Percentiles rank a stretch among this genome's conserved stretches.
These are phyloP conservation scores for Hypoxylon intermedium DNA, from an alignment of 495 filamentous ascomycete genomes.

Conservation along the genomic window DNA sequence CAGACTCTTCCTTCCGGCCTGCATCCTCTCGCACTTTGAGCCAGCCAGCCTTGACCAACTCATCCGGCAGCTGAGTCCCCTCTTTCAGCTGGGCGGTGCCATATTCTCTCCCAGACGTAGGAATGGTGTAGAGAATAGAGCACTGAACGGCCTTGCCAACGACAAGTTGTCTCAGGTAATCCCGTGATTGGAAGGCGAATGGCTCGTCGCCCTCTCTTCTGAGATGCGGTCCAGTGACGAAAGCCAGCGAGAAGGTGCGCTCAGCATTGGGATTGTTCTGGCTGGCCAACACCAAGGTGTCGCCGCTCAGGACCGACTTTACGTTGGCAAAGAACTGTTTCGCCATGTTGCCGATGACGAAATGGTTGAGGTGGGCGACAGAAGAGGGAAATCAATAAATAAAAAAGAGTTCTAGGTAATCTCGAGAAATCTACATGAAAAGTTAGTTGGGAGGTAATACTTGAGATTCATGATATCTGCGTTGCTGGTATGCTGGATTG, in stretches of 20 bases:
- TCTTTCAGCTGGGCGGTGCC: slow-evolving; percentile 76
- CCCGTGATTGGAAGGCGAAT: slow-evolving; percentile 89
- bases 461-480: background rate
- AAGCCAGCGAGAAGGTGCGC: slow-evolving; percentile 86
- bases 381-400: background rate
- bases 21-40: slow-evolving; percentile 91
- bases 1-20: slow-evolving; percentile 81
- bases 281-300: slow-evolving; percentile 80
- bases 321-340: slow-evolving; percentile 73
- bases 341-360: slow-evolving; percentile 43
- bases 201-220: slow-evolving; percentile 90
- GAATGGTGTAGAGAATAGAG: slow-evolving; percentile 78
- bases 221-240: slow-evolving; percentile 85
- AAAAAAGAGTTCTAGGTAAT: slow-evolving; percentile 35
- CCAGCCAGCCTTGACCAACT: slow-evolving; percentile 84
- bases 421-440: slow-evolving; percentile 11
- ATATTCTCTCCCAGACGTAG: slow-evolving; percentile 86
- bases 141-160: slow-evolving; percentile 90
- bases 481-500: background rate
- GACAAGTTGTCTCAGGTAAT: slow-evolving; percentile 80
- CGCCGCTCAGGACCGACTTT: slow-evolving; percentile 91
- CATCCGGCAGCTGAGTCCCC: slow-evolving; percentile 78
- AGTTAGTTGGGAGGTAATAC: slow-evolving; percentile 11
- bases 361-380: background rate
- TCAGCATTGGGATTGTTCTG: slow-evolving; percentile 79